Evolutionary conservation across 768 basidiomycete genomes (phyloP), one percentile per base, ranked within the genome.

Genomic region (Cystoderma amianthinum): DNA sequence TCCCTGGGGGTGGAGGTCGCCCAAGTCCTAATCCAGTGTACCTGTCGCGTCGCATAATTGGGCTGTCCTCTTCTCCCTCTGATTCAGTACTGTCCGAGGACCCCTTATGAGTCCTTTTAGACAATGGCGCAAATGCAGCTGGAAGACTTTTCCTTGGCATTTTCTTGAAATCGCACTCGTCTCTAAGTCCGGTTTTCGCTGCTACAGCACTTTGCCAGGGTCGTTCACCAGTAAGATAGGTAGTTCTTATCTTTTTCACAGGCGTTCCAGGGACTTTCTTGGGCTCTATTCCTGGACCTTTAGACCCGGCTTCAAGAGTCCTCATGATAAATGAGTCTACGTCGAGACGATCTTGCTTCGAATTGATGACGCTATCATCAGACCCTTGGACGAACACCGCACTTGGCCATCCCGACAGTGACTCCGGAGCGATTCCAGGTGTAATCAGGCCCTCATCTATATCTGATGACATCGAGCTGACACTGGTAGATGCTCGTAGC

Each of bases 151-250:
- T 82, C 41, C 85, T 68, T 15, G 78, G 78, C 23, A 57, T 64
- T 47, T 71, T 71, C 48, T 63, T 69, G 19, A 61, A 62, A 17
- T 63, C 60, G 53, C 74, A 75, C 24, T 70, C 65, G 21, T 74
- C 69, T 20, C 67, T 60, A 18, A 67, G 58, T 3, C 76, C 79
- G 36, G 86, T 77, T 57, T 83, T 86, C 48, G 71, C 59, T 11
- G 85, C 73, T 15, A 88, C 74, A 3, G 85, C 85, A 53, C 86
- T 88, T 57, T 87, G 85, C 85, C 85, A 89, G 3, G 82, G 84
- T 7, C 85, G 68, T 38, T 77, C 73, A 44, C 68, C 68, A 20
- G 68, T 65, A 24, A 82, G 62, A 52, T 75, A 68, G 30, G 72
- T 69, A 16, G 76, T 79, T 60, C 81, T 81, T 43, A 69, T 58